These are phyloP conservation scores for Pythium folliculosum DNA, from an alignment of 352 stramenopile genomes.

Conservation along the genomic window DNA sequence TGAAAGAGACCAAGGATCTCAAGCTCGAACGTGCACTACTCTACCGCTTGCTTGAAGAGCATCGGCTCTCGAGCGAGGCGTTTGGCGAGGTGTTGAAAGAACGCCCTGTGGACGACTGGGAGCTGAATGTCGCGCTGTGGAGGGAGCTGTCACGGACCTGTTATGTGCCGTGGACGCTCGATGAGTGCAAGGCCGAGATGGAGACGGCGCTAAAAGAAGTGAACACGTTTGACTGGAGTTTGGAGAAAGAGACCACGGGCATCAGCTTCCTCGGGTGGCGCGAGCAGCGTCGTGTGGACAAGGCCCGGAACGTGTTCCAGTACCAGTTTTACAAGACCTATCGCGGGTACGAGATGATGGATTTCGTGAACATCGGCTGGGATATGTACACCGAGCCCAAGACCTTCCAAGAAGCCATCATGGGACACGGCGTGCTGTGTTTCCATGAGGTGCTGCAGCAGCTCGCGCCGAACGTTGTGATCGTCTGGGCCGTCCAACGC, in stretches of 20 bases:
- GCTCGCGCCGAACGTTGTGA: background rate
- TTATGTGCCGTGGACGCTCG: constrained; percentile 1
- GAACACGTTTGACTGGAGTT: background rate
- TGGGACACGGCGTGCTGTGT: background rate
- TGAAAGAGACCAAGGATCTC: background rate
- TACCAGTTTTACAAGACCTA: background rate
- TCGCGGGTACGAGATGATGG: background rate
- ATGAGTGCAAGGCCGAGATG: constrained; percentile 6
- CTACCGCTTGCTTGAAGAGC: background rate
- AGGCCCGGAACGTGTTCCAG: background rate
- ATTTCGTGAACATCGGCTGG: background rate
- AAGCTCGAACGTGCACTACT: background rate
- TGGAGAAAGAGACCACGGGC: background rate
- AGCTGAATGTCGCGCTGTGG: background rate
- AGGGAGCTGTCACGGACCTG: no score
- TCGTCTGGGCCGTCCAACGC: background rate
- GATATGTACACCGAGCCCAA: background rate
- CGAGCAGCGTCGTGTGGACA: background rate
- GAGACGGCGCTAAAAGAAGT: constrained; percentile 3
- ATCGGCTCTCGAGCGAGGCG: background rate
- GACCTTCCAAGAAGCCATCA: background rate
- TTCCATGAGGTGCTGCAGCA: background rate
- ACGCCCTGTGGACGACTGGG: background rate
- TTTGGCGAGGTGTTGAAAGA: background rate
- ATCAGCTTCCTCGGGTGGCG: background rate